Percentiles rank a stretch among this genome's conserved stretches.
Conservation (phyloP, 139 green algal species). For the Tetradesmus lagerheimii region DNA sequence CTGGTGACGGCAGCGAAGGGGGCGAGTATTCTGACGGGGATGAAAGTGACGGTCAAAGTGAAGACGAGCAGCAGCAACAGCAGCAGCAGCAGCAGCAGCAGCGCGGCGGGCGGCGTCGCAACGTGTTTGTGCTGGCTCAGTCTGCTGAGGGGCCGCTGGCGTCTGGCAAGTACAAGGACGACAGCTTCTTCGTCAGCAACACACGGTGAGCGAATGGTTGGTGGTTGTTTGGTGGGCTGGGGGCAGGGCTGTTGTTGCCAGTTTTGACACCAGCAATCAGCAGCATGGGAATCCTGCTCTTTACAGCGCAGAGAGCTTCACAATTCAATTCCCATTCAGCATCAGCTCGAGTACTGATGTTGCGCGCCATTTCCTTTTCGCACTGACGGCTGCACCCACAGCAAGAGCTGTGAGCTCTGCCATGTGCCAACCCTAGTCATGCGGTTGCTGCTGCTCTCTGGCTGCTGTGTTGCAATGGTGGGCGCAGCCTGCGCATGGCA, state of each 20-base stretch:
- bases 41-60: neutral
- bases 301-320: no score
- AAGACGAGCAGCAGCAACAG: slow-evolving; percentile 36
- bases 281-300: no score
- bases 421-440: neutral
- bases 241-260: no score
- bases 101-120: slow-evolving; percentile 15
- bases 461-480: no score
- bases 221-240: no score
- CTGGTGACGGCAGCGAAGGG: neutral
- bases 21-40: neutral
- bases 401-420: neutral
- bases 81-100: slow-evolving; percentile 35
- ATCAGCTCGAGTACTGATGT: no score
- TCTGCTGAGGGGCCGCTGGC: slow-evolving; percentile 49
- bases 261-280: no score
- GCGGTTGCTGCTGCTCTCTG: no score
- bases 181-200: slow-evolving; percentile 59
- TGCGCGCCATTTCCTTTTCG: no score
- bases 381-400: no score
- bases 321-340: no score
- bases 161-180: slow-evolving; percentile 68
- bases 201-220: neutral
- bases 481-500: no score
- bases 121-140: slow-evolving; percentile 33